Percentiles rank a stretch among this genome's conserved stretches.
Conservation (phyloP, 1,139 yeast genomes). For the Candida sojae region DNA sequence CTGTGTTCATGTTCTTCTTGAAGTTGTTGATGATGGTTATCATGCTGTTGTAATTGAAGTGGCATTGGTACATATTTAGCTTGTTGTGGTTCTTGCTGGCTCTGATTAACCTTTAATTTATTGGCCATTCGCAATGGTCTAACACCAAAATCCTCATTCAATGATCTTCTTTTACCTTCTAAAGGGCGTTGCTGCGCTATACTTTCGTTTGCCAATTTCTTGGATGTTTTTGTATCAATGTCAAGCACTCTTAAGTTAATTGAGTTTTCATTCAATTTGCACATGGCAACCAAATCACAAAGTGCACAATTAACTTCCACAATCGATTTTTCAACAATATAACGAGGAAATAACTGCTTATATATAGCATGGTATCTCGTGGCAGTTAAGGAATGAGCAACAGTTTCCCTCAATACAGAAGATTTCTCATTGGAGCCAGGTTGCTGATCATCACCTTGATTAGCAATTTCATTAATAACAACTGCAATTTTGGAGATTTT, state of each 20-base stretch:
- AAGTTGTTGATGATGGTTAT: background rate
- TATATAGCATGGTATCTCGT: slow-evolving; percentile 76
- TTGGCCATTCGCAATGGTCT: slow-evolving; percentile 63
- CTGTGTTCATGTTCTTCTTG: background rate
- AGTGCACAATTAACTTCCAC: slow-evolving; percentile 75
- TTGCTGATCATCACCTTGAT: slow-evolving; percentile 38
- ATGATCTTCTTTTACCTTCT: slow-evolving; percentile 3
- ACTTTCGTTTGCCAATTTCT: slow-evolving; percentile 12
- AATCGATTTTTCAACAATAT: slow-evolving; percentile 75
- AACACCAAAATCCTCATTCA: slow-evolving; percentile 36
- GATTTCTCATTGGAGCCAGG: slow-evolving; percentile 38
- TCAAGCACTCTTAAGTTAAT: slow-evolving; percentile 14
- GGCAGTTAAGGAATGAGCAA: slow-evolving; percentile 76
- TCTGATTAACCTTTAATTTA: slow-evolving; percentile 25
- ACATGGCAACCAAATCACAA: slow-evolving; percentile 64
- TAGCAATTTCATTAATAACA: slow-evolving; percentile 49
- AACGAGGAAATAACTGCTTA: slow-evolving; percentile 63
- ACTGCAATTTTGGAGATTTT: slow-evolving; percentile 55
- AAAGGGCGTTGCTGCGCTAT: slow-evolving; percentile 59
- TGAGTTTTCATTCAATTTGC: slow-evolving; percentile 44
- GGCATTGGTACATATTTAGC: background rate
- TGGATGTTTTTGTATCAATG: slow-evolving; percentile 7
- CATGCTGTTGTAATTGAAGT: background rate
- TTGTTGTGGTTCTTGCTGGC: slow-evolving; percentile 2
- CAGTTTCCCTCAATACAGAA: slow-evolving; percentile 60